Conservation (phyloP, 805 yeast species). For the Yamadazyma insecticola region DNA sequence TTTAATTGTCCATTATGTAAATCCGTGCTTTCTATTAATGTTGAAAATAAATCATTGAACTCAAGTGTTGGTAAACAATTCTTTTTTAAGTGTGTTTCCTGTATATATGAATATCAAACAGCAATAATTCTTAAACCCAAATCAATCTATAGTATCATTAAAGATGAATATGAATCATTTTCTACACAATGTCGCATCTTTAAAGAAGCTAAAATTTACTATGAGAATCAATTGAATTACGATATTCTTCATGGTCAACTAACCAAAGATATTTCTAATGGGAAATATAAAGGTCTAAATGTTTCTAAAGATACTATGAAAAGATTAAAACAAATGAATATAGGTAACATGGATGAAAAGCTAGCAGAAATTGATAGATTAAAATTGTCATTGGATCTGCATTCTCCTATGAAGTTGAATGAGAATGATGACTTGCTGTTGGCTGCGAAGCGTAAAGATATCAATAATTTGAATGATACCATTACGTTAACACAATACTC, state of each 20-base stretch:
- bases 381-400: too few species aligned
- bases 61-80: constrained; percentile 30
- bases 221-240: constrained; percentile 5
- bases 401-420: too few species aligned
- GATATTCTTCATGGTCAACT: constrained; percentile 7
- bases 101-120: constrained; percentile 33
- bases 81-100: constrained; percentile 31
- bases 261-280: constrained; percentile 5
- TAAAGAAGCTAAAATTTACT: too few species aligned
- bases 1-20: constrained; percentile 35
- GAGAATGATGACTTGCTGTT: too few species aligned
- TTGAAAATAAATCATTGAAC: constrained; percentile 8
- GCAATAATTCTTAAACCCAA: constrained; percentile 37
- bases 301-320: too few species aligned
- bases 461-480: too few species aligned
- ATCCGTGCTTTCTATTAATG: constrained; percentile 20
- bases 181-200: too few species aligned
- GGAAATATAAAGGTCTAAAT: background rate
- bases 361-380: too few species aligned
- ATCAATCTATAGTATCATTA: constrained; percentile 24
- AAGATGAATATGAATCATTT: constrained; percentile 10
- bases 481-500: too few species aligned
- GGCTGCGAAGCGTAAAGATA: too few species aligned
- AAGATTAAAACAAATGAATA: too few species aligned
- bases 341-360: too few species aligned